Evolutionary conservation across 148 eudicot species (phyloP).

Genomic region (Fallopia convolvulus): DNA sequence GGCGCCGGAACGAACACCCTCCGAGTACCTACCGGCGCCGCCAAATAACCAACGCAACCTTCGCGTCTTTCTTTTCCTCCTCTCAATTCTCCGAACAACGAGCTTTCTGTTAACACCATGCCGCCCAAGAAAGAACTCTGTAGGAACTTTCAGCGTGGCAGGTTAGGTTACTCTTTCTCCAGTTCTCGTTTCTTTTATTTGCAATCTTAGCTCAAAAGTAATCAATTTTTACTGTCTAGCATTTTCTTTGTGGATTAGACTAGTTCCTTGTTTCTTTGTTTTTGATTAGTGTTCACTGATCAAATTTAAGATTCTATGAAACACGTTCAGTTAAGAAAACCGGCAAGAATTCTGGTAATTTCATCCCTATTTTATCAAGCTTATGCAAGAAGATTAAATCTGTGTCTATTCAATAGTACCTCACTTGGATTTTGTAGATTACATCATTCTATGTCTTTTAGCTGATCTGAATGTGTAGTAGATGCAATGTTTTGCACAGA

Average conservation of each 20-base stretch:
- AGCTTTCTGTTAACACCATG: slow-evolving; percentile 17
- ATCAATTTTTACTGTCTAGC: not conserved
- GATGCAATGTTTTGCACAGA: not conserved
- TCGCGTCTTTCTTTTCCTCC: not conserved
- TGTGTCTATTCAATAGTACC: not conserved
- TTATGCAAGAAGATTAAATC: not conserved
- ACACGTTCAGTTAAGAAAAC: not conserved
- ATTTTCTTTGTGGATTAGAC: not conserved
- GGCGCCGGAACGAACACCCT: not conserved
- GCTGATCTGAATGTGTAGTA: not conserved
- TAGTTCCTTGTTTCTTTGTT: not conserved
- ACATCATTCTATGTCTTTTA: no score
- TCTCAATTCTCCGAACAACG: not conserved
- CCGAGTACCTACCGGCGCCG: not conserved
- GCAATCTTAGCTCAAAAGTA: not conserved
- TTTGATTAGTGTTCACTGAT: not conserved
- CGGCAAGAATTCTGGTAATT: not conserved
- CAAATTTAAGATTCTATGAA: no score
- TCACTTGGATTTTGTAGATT: no score
- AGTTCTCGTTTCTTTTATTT: not conserved
- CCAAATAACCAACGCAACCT: not conserved
- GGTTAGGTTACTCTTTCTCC: slow-evolving; percentile 12
- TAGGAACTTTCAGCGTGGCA: slow-evolving; percentile 73
- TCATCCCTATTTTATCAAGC: not conserved
- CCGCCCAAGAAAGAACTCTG: slow-evolving; percentile 57